These are phyloP conservation scores for Auricularia sp. DNA, from an alignment of 768 basidiomycete genomes.

Conservation along the genomic window DNA sequence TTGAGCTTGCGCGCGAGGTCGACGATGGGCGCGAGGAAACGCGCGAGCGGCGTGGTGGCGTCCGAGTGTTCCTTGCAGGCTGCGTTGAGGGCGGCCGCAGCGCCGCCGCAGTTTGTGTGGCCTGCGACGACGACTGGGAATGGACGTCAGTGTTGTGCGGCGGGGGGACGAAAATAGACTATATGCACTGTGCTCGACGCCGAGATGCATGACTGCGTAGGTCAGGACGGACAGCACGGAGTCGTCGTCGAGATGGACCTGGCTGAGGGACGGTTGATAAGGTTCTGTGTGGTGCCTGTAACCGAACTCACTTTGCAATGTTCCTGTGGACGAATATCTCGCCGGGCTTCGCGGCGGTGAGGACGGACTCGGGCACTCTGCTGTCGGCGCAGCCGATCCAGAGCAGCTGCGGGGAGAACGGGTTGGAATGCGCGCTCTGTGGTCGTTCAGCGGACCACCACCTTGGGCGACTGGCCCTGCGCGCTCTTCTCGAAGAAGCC, in stretches of 20 bases:
- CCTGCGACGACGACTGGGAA: slow-evolving; percentile 69
- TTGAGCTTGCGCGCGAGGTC: slow-evolving; percentile 18
- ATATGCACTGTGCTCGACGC: slow-evolving; percentile 63
- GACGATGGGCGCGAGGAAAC: slow-evolving; percentile 20
- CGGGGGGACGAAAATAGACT: slow-evolving; percentile 4
- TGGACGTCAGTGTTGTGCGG: neutral
- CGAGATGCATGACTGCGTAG: slow-evolving; percentile 61
- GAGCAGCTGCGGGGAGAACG: slow-evolving; percentile 38
- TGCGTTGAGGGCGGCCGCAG: slow-evolving; percentile 30
- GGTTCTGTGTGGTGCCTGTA: neutral
- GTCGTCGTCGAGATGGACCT: slow-evolving; percentile 62
- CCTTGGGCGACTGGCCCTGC: slow-evolving; percentile 61
- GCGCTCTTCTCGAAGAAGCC: slow-evolving; percentile 52
- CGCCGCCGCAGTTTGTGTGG: slow-evolving; percentile 78
- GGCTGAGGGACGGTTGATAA: slow-evolving; percentile 21
- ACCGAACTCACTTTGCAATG: slow-evolving; percentile 63
- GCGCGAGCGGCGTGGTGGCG: slow-evolving; percentile 15
- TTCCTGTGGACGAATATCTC: slow-evolving; percentile 79
- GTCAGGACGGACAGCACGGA: slow-evolving; percentile 61
- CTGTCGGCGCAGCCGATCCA: slow-evolving; percentile 84
- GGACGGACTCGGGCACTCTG: slow-evolving; percentile 69
- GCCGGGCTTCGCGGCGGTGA: slow-evolving; percentile 61
- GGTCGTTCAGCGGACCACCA: slow-evolving; percentile 14
- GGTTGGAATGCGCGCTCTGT: neutral
- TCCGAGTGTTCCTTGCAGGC: slow-evolving; percentile 4